These are phyloP conservation scores for Ophiostoma novo-ulmi DNA, from an alignment of 2,329 filamentous ascomycete species.

Conservation along the genomic window DNA sequence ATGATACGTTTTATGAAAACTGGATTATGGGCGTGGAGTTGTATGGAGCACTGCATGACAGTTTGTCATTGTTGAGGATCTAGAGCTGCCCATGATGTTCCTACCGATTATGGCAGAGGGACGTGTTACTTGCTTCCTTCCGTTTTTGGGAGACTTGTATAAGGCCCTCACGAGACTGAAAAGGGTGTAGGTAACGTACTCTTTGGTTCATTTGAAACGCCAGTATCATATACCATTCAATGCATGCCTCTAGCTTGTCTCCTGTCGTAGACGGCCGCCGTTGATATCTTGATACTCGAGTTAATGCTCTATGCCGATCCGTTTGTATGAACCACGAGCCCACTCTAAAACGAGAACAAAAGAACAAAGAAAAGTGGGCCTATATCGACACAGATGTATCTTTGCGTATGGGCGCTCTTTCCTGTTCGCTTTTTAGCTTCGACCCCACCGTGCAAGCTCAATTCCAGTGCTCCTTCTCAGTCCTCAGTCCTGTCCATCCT, in stretches of 20 bases:
- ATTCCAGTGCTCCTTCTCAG: background rate
- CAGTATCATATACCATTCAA: background rate
- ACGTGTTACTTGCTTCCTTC: background rate
- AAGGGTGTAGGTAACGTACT: background rate
- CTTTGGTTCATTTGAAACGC: background rate
- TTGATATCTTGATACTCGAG: background rate
- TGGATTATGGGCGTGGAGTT: background rate
- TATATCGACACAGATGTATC: background rate
- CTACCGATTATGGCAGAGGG: background rate
- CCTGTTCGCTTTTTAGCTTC: background rate
- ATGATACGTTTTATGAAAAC: background rate
- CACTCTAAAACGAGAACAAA: constrained; percentile 7
- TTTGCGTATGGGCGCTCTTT: background rate
- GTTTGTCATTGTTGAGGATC: background rate
- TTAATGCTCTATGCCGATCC: background rate
- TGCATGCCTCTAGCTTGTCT: background rate
- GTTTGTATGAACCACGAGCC: background rate
- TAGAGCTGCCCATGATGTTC: background rate
- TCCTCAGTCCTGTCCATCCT: constrained; percentile 12
- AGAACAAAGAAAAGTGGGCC: background rate
- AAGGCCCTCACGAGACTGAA: background rate
- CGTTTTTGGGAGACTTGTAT: background rate
- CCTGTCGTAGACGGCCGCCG: background rate
- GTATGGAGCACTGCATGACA: constrained; percentile 6
- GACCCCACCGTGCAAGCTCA: constrained; percentile 21